Evolutionary conservation across 805 yeast species (phyloP).

Genomic region (Pichia insulana): DNA sequence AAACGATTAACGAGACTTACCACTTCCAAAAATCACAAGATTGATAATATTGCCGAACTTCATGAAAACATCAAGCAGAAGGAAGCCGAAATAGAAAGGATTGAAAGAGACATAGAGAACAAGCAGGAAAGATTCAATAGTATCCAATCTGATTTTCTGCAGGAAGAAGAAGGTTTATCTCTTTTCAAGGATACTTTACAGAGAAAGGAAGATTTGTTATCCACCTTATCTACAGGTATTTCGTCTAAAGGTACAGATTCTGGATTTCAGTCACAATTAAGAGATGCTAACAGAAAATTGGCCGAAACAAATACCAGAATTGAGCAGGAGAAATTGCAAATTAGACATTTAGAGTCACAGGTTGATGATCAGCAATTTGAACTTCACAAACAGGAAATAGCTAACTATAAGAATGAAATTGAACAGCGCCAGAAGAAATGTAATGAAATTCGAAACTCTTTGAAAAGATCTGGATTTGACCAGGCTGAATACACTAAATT

Average conservation of each 20-base stretch:
- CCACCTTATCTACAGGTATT: conserved; percentile 82
- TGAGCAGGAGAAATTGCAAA: conserved; percentile 51
- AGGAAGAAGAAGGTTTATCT: conserved; percentile 36
- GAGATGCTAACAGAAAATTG: conserved; percentile 48
- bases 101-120: conserved; percentile 22
- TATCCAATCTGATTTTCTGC: conserved; percentile 38
- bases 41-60: conserved; percentile 52
- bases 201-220: conserved; percentile 68
- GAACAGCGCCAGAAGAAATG: conserved; percentile 33
- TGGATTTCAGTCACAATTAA: conserved; percentile 69
- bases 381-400: conserved; percentile 46
- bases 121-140: conserved; percentile 4
- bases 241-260: conserved; percentile 73
- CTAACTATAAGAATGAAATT: conserved; percentile 39
- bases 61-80: conserved; percentile 26
- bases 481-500: conserved; percentile 36
- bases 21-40: conserved; percentile 53
- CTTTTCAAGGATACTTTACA: conserved; percentile 38
- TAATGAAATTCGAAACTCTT: conserved; percentile 30
- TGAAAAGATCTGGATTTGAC: conserved; percentile 51
- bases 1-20: conserved; percentile 59
- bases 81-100: conserved; percentile 27
- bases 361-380: conserved; percentile 39
- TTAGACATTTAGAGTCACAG: conserved; percentile 37
- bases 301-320: conserved; percentile 46